These are phyloP conservation scores for Cercospora citrullina DNA, from an alignment of 2,329 filamentous ascomycete species.

Conservation along the genomic window DNA sequence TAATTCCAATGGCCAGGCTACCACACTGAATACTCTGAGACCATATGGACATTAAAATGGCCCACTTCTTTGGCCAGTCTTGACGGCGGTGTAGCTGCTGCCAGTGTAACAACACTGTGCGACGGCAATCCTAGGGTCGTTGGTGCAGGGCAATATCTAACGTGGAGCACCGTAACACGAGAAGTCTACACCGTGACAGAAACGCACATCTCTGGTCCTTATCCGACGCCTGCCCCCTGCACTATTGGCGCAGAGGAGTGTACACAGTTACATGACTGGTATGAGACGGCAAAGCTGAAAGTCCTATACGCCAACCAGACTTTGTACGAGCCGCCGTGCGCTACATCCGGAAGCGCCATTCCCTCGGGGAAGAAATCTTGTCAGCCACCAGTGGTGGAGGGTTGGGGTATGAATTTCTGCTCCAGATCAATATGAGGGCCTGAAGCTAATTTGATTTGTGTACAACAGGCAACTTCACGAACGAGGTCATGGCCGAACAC, in stretches of 20 bases:
- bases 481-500: constrained; percentile 14
- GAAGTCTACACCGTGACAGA: constrained; percentile 15
- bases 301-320: constrained; percentile 10
- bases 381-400: background rate
- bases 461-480: constrained; percentile 7
- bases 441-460: background rate
- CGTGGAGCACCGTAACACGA: background rate
- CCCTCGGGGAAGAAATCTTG: constrained; percentile 6
- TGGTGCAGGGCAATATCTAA: constrained; percentile 15
- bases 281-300: background rate
- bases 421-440: background rate
- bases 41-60: background rate
- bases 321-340: constrained; percentile 16
- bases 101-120: constrained; percentile 26
- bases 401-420: background rate
- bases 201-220: constrained; percentile 9
- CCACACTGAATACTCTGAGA: background rate
- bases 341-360: constrained; percentile 16
- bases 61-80: background rate
- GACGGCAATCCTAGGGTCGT: constrained; percentile 29
- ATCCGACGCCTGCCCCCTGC: constrained; percentile 22
- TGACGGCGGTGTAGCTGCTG: background rate
- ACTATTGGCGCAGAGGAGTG: constrained; percentile 20
- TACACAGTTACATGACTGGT: constrained; percentile 14
- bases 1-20: background rate